phyloP scores from a whole-genome alignment of 2,329 filamentous ascomycete species.

The Ambrosiella cleistominuta region DNA sequence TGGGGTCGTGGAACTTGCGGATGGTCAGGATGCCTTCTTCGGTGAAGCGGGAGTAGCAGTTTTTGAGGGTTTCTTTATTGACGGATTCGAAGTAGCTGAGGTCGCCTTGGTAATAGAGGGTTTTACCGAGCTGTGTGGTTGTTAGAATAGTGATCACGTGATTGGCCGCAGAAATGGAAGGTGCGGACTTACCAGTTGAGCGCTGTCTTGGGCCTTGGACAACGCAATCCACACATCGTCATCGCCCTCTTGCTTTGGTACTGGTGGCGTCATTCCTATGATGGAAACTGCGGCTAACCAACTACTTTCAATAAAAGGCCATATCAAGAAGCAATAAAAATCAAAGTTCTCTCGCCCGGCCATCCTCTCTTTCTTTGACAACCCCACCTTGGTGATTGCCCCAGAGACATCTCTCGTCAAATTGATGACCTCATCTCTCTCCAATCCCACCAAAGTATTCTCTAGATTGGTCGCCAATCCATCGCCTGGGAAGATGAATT shows the following conservation, averaged over 20 bases:
- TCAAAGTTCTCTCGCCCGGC: constrained; percentile 87
- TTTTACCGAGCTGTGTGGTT: constrained; percentile 60
- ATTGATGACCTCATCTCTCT: constrained; percentile 59
- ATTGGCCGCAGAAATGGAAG: background rate
- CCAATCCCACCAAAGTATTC: constrained; percentile 59
- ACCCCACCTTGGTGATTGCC: constrained; percentile 48
- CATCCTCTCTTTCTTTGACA: constrained; percentile 58
- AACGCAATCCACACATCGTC: constrained; percentile 58
- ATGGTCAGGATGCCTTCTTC: constrained; percentile 78
- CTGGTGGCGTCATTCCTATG: constrained; percentile 67
- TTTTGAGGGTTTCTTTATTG: constrained; percentile 94
- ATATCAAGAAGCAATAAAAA: constrained; percentile 97
- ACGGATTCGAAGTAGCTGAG: constrained; percentile 95
- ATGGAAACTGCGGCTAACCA: constrained; percentile 85
- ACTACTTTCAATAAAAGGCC: constrained; percentile 89
- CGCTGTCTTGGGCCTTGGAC: constrained; percentile 60
- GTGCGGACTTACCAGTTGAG: constrained; percentile 48
- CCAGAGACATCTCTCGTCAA: constrained; percentile 24
- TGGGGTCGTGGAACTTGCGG: constrained; percentile 45
- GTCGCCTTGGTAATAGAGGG: constrained; percentile 91
- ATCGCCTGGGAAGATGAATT: constrained; percentile 90
- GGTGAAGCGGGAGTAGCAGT: constrained; percentile 72
- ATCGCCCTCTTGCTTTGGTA: constrained; percentile 20
- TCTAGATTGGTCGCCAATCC: constrained; percentile 66
- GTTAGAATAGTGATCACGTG: constrained; percentile 14